A percentile compares a stretch with the other conserved stretches of the same genome.
Conservation (phyloP, 306 rosid species). For the Corylus heterophylla region DNA sequence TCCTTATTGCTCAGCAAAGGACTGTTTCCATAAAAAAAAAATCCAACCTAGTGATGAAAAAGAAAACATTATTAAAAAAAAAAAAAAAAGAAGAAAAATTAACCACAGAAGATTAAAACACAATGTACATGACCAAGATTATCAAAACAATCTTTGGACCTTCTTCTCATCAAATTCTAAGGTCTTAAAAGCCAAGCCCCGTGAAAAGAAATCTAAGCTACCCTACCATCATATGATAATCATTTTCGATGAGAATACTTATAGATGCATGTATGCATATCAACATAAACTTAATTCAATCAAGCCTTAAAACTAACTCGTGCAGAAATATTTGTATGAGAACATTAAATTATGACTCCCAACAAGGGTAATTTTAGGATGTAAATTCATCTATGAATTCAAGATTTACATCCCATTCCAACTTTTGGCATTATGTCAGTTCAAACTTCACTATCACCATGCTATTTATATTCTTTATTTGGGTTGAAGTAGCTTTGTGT, state of each 20-base stretch:
- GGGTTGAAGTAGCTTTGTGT: not conserved
- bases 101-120: not conserved
- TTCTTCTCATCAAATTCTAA: not conserved
- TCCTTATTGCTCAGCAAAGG: constrained; percentile 19
- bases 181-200: not conserved
- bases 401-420: not conserved
- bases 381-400: not conserved
- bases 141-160: not conserved
- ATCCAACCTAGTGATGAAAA: not conserved
- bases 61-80: not conserved
- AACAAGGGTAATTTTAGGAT: not conserved
- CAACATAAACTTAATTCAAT: not conserved
- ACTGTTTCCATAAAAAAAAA: constrained; percentile 1
- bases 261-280: no score
- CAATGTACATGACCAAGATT: not conserved
- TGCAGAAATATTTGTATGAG: no score
- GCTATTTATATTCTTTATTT: not conserved
- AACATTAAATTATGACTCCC: not conserved
- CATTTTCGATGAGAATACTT: not conserved
- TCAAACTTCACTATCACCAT: not conserved
- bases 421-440: not conserved
- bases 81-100: not conserved
- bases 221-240: not conserved
- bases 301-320: not conserved
- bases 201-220: not conserved